A percentile compares a stretch with the other conserved stretches of the same genome.
These are phyloP conservation scores for Solanum ossicruentum DNA, from an alignment of 257 asterid species.

Conservation along the genomic window DNA sequence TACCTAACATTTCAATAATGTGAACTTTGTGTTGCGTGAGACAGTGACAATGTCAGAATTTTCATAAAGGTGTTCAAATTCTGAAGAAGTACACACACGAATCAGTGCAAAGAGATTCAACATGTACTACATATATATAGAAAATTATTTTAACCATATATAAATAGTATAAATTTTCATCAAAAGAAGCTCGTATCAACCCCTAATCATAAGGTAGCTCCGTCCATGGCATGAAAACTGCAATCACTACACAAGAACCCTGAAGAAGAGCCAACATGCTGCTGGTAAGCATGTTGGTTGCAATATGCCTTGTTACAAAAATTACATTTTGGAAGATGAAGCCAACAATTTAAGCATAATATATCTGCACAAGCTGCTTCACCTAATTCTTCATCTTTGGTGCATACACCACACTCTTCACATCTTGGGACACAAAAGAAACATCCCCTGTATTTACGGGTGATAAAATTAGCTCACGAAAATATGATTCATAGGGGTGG, in stretches of 20 bases:
- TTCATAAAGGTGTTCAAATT: too few species aligned
- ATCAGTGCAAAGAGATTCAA: too few species aligned
- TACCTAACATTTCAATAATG: too few species aligned
- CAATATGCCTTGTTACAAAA: constrained; percentile 77
- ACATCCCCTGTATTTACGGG: constrained; percentile 40
- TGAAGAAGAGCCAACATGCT: neutral
- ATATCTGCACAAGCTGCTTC: constrained; percentile 47
- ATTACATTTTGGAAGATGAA: constrained; percentile 55
- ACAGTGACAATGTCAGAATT: too few species aligned
- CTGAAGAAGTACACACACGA: too few species aligned
- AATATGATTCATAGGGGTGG: neutral
- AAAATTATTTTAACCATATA: too few species aligned
- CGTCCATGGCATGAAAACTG: neutral
- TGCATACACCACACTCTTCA: constrained; percentile 62
- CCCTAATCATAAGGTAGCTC: too few species aligned
- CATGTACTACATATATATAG: too few species aligned
- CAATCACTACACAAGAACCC: constrained; percentile 47
- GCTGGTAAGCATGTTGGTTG: constrained; percentile 30
- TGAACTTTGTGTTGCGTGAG: too few species aligned
- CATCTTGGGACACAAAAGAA: constrained; percentile 46
- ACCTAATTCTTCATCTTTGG: constrained; percentile 27
- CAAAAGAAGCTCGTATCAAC: too few species aligned
- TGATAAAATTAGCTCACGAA: neutral
- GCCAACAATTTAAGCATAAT: constrained; percentile 63
- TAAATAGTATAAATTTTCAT: too few species aligned